phyloP scores from a whole-genome alignment of 2,329 filamentous ascomycete genomes.

The Verticillium nubilum region DNA sequence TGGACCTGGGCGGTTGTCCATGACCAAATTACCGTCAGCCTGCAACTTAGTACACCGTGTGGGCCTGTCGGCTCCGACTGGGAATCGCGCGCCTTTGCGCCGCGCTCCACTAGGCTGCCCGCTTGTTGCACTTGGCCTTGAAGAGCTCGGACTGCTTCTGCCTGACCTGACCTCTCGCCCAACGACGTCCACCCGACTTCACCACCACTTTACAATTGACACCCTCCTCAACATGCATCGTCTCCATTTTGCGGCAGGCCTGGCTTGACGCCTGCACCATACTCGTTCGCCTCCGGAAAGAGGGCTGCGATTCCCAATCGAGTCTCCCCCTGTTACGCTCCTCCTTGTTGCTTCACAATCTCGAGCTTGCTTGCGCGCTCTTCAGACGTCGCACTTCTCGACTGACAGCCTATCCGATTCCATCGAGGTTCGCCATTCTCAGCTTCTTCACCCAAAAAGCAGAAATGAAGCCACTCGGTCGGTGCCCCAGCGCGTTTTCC shows the following conservation, averaged over 20 bases:
- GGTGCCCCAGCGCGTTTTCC: not conserved
- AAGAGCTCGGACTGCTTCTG: not conserved
- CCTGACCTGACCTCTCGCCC: not conserved
- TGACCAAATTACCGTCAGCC: too few relatives aligned
- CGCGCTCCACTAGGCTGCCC: not conserved
- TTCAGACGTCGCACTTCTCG: not conserved
- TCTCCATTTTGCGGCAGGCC: not conserved
- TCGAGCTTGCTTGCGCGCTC: not conserved
- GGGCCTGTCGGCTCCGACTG: not conserved
- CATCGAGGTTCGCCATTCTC: not conserved
- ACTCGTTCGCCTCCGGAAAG: not conserved
- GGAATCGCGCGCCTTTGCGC: not conserved
- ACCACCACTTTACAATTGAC: not conserved
- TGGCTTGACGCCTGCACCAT: not conserved
- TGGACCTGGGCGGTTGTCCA: too few relatives aligned
- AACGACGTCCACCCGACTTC: not conserved
- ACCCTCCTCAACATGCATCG: not conserved
- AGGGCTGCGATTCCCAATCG: not conserved
- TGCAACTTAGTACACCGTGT: not conserved
- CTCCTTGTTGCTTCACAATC: too few relatives aligned
- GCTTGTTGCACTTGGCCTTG: not conserved
- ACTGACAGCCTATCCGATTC: not conserved
- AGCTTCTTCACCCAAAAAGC: not conserved
- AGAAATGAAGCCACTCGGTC: not conserved
- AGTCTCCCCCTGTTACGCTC: too few relatives aligned